Evolutionary conservation across 2,329 filamentous ascomycete genomes (phyloP).

Genomic region (Fragosphaeria purpurea): DNA sequence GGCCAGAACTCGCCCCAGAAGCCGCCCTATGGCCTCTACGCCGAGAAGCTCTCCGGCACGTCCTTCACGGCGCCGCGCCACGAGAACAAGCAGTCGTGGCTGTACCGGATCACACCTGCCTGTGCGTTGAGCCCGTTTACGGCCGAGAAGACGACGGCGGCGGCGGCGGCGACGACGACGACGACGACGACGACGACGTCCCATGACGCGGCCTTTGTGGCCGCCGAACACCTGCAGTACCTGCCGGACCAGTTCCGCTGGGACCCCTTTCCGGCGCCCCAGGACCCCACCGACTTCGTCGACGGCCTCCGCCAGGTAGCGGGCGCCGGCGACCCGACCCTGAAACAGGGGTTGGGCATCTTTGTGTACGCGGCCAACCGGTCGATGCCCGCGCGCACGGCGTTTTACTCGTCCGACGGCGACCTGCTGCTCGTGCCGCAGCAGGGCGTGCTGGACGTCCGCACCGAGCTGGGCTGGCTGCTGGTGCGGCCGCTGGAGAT

Average conservation of each 20-base stretch:
- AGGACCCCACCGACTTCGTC: constrained; percentile 36
- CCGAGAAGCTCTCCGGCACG: constrained; percentile 67
- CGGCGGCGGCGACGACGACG: not conserved
- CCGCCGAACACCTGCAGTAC: constrained; percentile 47
- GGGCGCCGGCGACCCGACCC: constrained; percentile 67
- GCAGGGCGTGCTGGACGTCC: constrained; percentile 62
- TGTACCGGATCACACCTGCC: constrained; percentile 59
- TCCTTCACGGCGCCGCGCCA: constrained; percentile 60
- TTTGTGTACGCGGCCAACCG: constrained; percentile 70
- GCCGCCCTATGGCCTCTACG: constrained; percentile 66
- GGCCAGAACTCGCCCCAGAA: constrained; percentile 77
- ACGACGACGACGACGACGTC: not conserved
- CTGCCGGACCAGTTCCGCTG: constrained; percentile 76
- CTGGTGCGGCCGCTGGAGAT: constrained; percentile 73
- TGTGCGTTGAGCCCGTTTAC: constrained; percentile 50
- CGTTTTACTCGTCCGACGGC: constrained; percentile 78
- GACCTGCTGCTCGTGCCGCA: constrained; percentile 70
- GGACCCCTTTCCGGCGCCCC: constrained; percentile 61
- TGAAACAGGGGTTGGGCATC: constrained; percentile 71
- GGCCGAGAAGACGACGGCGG: constrained; percentile 16
- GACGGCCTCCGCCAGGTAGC: constrained; percentile 59
- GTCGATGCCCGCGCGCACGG: constrained; percentile 63
- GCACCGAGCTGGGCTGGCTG: constrained; percentile 65
- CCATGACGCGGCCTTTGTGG: not conserved
- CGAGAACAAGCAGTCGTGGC: constrained; percentile 62